phyloP scores from a whole-genome alignment of 805 yeast species.

The Blastobotrys parvus region DNA sequence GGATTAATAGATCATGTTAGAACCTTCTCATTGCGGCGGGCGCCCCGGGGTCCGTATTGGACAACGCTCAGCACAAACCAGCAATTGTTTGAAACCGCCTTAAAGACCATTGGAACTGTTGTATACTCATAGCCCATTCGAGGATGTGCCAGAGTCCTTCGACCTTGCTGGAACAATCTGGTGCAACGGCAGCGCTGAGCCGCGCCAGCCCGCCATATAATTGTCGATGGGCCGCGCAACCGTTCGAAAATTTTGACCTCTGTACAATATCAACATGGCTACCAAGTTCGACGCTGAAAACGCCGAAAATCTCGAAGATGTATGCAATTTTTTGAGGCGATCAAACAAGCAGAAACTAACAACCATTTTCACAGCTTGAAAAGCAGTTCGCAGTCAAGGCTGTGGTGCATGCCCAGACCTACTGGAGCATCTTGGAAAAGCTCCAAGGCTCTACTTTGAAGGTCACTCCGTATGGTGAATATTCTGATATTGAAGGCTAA shows the following conservation, averaged over 20 bases:
- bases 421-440: conserved; percentile 71
- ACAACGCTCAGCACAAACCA: too few relatives aligned
- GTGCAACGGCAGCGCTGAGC: too few relatives aligned
- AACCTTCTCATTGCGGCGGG: neutral
- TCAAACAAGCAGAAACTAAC: conserved; percentile 1
- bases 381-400: conserved; percentile 98
- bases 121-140: too few relatives aligned
- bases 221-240: too few relatives aligned
- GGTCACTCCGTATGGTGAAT: conserved; percentile 26
- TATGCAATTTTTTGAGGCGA: conserved; percentile 6
- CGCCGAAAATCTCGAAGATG: conserved; percentile 89
- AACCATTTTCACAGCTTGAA: conserved; percentile 44
- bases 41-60: too few relatives aligned
- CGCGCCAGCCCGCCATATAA: too few relatives aligned
- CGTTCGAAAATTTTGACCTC: too few relatives aligned
- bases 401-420: conserved; percentile 89
- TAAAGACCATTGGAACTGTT: too few relatives aligned
- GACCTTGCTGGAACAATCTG: too few relatives aligned
- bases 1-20: neutral
- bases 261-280: neutral
- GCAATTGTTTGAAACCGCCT: too few relatives aligned
- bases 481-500: too few relatives aligned
- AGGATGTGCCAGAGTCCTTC: too few relatives aligned
- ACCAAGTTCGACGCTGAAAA: conserved; percentile 64
- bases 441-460: conserved; percentile 74